phyloP scores from a whole-genome alignment of 352 stramenopile genomes.

The Globisporangium emineosum region DNA sequence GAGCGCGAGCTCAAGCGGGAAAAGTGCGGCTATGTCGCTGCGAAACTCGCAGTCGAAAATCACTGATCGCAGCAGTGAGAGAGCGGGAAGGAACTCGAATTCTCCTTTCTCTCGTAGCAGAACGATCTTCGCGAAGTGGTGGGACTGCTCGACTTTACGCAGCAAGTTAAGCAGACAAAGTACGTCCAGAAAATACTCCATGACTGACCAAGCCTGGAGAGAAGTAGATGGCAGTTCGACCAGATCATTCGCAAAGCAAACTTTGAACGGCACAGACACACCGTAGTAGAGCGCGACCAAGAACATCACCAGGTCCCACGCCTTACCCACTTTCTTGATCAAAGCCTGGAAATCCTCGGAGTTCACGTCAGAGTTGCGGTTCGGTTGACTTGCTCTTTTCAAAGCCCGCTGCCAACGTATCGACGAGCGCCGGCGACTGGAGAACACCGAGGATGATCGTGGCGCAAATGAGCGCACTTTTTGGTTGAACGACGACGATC shows the following conservation, averaged over 20 bases:
- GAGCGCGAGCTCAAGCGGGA: conserved; percentile 47
- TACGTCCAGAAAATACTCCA: conserved; percentile 55
- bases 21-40: conserved; percentile 36
- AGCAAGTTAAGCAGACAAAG: conserved; percentile 46
- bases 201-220: conserved; percentile 36
- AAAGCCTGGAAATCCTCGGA: conserved; percentile 37
- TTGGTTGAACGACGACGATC: not conserved
- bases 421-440: conserved; percentile 13
- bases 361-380: conserved; percentile 13
- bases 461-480: not conserved
- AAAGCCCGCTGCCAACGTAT: conserved; percentile 14
- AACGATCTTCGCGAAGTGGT: conserved; percentile 12
- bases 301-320: conserved; percentile 52
- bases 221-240: conserved; percentile 11
- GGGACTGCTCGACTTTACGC: conserved; percentile 31
- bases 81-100: not conserved
- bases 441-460: conserved; percentile 4
- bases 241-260: conserved; percentile 52
- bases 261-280: conserved; percentile 48
- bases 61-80: conserved; percentile 3
- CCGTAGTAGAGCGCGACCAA: conserved; percentile 43
- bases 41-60: conserved; percentile 29
- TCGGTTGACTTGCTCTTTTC: not conserved
- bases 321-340: conserved; percentile 32
- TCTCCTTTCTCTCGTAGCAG: not conserved